Evolutionary conservation across 2,329 filamentous ascomycete genomes (phyloP).

Genomic region (Aspergillus persii): DNA sequence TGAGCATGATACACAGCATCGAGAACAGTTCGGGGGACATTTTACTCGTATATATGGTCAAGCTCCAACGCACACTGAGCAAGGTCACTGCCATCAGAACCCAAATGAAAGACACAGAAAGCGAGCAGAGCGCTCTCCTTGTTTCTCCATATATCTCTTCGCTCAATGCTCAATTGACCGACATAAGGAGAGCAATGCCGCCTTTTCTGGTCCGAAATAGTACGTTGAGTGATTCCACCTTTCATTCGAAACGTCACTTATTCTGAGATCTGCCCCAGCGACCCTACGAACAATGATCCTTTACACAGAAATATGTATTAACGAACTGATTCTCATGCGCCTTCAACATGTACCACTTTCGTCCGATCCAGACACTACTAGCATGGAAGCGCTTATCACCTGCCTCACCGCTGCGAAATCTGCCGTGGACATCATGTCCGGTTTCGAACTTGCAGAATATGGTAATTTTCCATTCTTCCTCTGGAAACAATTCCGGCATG

Average conservation of each 20-base stretch:
- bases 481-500: slow-evolving; percentile 24
- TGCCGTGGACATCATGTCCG: slow-evolving; percentile 21
- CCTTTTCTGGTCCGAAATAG: slow-evolving; percentile 18
- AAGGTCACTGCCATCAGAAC: slow-evolving; percentile 16
- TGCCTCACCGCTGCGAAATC: slow-evolving; percentile 21
- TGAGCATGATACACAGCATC: slow-evolving; percentile 47
- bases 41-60: slow-evolving; percentile 40
- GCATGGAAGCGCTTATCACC: slow-evolving; percentile 21
- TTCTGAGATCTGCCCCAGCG: background rate
- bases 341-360: slow-evolving; percentile 7
- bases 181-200: slow-evolving; percentile 19
- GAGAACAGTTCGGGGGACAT: slow-evolving; percentile 52
- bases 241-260: background rate
- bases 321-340: slow-evolving; percentile 18
- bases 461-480: slow-evolving; percentile 19
- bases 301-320: slow-evolving; percentile 21
- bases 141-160: slow-evolving; percentile 17
- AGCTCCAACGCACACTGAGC: slow-evolving; percentile 23
- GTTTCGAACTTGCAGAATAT: slow-evolving; percentile 12
- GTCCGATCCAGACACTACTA: slow-evolving; percentile 21
- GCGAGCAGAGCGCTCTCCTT: slow-evolving; percentile 7
- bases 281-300: background rate
- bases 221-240: slow-evolving; percentile 12
- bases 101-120: slow-evolving; percentile 1
- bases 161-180: slow-evolving; percentile 21